A percentile compares a stretch with the other conserved stretches of the same genome.
These are phyloP conservation scores for Paramecium bursaria DNA, from an alignment of 73 alveolate genomes.

Conservation along the genomic window DNA sequence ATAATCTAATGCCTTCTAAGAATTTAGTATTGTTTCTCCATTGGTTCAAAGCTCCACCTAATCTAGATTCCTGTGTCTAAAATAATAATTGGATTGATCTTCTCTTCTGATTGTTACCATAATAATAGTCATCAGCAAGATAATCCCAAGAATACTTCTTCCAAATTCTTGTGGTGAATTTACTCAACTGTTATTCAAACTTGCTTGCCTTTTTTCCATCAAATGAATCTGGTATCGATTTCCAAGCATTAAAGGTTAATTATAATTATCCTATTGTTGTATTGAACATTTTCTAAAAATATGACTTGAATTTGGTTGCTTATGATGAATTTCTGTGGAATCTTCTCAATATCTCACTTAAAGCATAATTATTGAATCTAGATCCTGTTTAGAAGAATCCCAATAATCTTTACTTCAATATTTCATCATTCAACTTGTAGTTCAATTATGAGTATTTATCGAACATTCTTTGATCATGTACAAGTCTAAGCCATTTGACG, in stretches of 20 bases:
- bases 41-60: not conserved
- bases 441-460: constrained; percentile 32
- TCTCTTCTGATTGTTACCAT: constrained; percentile 4
- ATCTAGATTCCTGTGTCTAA: constrained; percentile 5
- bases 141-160: constrained; percentile 8
- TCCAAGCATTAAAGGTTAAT: constrained; percentile 36
- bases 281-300: no score
- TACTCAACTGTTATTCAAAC: not conserved
- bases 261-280: constrained; percentile 10
- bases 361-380: constrained; percentile 24
- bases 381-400: constrained; percentile 20
- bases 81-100: constrained; percentile 2
- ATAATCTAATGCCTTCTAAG: not conserved
- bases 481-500: constrained; percentile 16
- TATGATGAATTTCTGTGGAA: not conserved
- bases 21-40: constrained; percentile 29
- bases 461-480: constrained; percentile 18
- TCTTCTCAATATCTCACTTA: constrained; percentile 21
- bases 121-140: constrained; percentile 15
- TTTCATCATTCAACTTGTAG: constrained; percentile 40
- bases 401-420: constrained; percentile 1
- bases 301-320: no score
- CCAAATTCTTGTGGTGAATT: not conserved
- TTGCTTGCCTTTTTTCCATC: not conserved
- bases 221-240: constrained; percentile 1